Evolutionary conservation across 306 rosid species (phyloP).

Genomic region (Lathyrus oleraceus): DNA sequence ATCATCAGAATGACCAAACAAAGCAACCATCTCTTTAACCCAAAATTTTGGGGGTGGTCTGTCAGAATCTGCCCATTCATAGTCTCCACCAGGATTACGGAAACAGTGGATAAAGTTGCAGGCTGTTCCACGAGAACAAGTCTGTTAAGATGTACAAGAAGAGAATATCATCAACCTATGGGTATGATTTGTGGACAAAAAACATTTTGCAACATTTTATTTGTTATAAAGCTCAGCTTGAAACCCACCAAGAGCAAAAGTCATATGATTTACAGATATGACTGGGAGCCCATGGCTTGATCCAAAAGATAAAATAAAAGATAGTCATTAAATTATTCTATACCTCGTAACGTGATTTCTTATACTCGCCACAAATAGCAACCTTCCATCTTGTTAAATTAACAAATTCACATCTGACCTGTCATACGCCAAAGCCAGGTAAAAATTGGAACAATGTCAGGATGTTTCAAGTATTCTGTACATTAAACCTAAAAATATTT

Average conservation of each 20-base stretch:
- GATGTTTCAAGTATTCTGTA: constrained; percentile 26
- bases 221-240: constrained; percentile 15
- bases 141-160: constrained; percentile 49
- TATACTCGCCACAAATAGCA: constrained; percentile 96
- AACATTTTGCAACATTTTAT: constrained; percentile 22
- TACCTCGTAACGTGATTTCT: constrained; percentile 90
- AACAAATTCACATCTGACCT: constrained; percentile 77
- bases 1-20: constrained; percentile 75
- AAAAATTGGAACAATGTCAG: constrained; percentile 16
- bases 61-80: constrained; percentile 95
- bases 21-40: constrained; percentile 69
- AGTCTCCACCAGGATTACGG: constrained; percentile 91
- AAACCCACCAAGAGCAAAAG: constrained; percentile 29
- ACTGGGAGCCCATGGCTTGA: constrained; percentile 3
- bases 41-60: constrained; percentile 85
- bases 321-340: constrained; percentile 27
- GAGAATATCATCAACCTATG: constrained; percentile 20
- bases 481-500: constrained; percentile 2
- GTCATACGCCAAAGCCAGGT: constrained; percentile 43
- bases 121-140: constrained; percentile 86
- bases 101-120: constrained; percentile 97
- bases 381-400: constrained; percentile 88
- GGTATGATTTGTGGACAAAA: constrained; percentile 7
- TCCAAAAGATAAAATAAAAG: constrained; percentile 29
- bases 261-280: constrained; percentile 26